These are phyloP conservation scores for Nepenthes gracilis DNA, from an alignment of 148 eudicot genomes.

Conservation along the genomic window DNA sequence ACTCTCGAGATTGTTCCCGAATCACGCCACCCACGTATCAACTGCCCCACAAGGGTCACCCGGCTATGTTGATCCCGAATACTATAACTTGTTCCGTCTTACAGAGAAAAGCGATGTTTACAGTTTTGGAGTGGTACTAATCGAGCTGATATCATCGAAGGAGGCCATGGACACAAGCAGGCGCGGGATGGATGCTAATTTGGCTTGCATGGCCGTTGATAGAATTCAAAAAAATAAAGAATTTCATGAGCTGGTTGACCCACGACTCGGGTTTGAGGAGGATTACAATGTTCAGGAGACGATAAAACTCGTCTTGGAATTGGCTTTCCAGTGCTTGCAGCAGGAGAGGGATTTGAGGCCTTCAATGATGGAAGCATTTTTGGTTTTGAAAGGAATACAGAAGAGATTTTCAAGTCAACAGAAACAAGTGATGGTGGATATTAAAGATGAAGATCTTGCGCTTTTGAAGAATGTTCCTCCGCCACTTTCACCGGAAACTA, in stretches of 20 bases:
- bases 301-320: neutral
- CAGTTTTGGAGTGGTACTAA: constrained; percentile 1
- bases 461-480: neutral
- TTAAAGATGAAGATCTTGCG: neutral
- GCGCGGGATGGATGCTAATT: neutral
- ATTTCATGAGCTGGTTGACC: neutral
- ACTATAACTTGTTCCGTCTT: neutral
- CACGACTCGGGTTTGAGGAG: neutral
- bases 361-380: neutral
- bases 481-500: neutral
- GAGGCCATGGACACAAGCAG: neutral
- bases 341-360: constrained; percentile 1
- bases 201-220: constrained; percentile 1
- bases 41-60: neutral
- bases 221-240: neutral
- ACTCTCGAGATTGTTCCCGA: neutral
- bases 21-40: neutral
- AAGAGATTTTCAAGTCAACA: neutral
- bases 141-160: constrained; percentile 2
- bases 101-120: constrained; percentile 3
- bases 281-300: neutral
- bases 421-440: neutral
- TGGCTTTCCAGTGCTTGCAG: constrained; percentile 3
- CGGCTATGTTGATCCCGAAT: neutral
- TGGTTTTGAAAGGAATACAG: neutral